phyloP scores from a whole-genome alignment of 2,329 filamentous ascomycete genomes.

The Apiospora arundinis region DNA sequence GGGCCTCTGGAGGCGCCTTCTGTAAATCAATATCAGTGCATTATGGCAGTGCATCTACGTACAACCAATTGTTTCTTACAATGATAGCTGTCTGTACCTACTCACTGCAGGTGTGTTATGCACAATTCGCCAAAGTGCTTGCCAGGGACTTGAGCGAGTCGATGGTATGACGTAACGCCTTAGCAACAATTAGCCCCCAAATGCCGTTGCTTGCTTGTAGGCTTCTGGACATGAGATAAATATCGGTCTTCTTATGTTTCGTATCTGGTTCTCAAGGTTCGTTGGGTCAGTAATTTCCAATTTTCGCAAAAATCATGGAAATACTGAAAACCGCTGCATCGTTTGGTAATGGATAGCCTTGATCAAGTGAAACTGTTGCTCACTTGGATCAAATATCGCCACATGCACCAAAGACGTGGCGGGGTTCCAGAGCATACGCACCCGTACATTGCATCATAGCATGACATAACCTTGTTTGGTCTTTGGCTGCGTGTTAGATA shows the following conservation, averaged over 20 bases:
- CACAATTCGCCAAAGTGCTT: too few species aligned
- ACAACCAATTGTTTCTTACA: too few species aligned
- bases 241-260: too few species aligned
- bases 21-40: too few species aligned
- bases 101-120: too few species aligned
- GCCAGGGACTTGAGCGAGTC: too few species aligned
- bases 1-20: too few species aligned
- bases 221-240: background rate
- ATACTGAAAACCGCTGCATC: background rate
- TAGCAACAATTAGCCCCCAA: too few species aligned
- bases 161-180: too few species aligned
- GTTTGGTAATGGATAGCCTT: background rate
- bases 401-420: background rate
- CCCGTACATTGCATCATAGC: constrained; percentile 7
- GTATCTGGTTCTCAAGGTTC: too few species aligned
- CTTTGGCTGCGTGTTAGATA: background rate
- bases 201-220: background rate
- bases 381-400: background rate
- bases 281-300: background rate
- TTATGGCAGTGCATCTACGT: background rate
- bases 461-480: background rate
- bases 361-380: background rate
- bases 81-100: too few species aligned
- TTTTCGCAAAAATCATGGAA: background rate
- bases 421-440: background rate